phyloP scores from a whole-genome alignment of 352 stramenopile genomes.

The Phytopythium cucurbitacearum region DNA sequence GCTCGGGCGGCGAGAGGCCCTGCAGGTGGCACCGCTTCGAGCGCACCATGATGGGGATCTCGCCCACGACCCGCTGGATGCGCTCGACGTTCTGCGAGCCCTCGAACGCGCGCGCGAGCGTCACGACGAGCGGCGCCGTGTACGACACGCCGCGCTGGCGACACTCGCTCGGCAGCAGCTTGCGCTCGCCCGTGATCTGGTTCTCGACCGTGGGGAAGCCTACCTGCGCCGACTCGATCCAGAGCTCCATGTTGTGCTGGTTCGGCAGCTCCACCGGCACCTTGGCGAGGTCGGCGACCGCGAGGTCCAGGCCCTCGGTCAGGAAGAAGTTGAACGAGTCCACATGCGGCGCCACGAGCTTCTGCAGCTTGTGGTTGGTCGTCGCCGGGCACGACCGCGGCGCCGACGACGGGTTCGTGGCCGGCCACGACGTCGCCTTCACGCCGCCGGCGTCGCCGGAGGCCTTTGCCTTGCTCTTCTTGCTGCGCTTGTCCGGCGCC shows the following conservation, averaged over 20 bases:
- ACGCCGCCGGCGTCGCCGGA: constrained; percentile 10
- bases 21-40: constrained; percentile 95
- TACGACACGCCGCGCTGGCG: constrained; percentile 96
- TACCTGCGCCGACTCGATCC: constrained; percentile 95
- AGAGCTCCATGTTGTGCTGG: constrained; percentile 73
- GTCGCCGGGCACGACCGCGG: constrained; percentile 66
- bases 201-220: constrained; percentile 85
- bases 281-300: constrained; percentile 89
- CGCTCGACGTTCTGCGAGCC: constrained; percentile 81
- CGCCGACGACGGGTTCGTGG: constrained; percentile 78
- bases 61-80: constrained; percentile 87
- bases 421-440: constrained; percentile 66
- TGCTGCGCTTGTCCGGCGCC: constrained; percentile 49
- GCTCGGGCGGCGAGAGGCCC: constrained; percentile 75
- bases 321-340: constrained; percentile 99
- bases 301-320: constrained; percentile 91
- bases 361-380: constrained; percentile 79
- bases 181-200: constrained; percentile 79
- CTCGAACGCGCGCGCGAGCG: constrained; percentile 80
- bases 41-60: constrained; percentile 98
- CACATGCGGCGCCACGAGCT: constrained; percentile 95
- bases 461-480: constrained; percentile 29
- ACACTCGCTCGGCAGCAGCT: constrained; percentile 93
- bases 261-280: constrained; percentile 90
- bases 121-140: constrained; percentile 92